phyloP scores from a whole-genome alignment of 768 basidiomycete species.

The Gloeopeniophorella convolvens region DNA sequence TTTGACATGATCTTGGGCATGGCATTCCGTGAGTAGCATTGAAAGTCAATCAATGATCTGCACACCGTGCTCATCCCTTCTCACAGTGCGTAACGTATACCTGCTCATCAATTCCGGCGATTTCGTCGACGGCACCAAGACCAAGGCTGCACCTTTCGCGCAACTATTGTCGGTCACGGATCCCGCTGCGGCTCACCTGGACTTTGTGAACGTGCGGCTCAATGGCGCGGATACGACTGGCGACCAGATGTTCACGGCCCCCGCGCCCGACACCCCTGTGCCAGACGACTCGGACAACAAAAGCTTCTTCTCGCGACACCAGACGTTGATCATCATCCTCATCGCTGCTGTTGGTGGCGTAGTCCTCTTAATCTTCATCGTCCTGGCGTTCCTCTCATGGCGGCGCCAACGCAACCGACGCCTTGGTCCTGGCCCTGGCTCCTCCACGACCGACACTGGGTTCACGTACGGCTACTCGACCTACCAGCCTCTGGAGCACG shows the following conservation, averaged over 20 bases:
- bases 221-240: conserved; percentile 18
- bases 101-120: conserved; percentile 59
- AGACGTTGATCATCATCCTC: background rate
- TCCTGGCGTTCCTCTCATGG: background rate
- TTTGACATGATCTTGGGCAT: conserved; percentile 70
- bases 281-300: background rate
- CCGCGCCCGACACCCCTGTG: background rate
- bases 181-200: conserved; percentile 33
- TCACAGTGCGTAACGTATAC: conserved; percentile 59
- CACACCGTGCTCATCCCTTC: background rate
- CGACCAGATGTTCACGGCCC: background rate
- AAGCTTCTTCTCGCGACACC: background rate
- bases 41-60: background rate
- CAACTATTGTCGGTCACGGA: conserved; percentile 57
- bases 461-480: background rate
- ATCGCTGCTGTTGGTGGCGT: background rate
- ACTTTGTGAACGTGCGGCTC: conserved; percentile 30
- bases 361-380: background rate
- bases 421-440: background rate
- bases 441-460: background rate
- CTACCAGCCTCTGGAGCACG: conserved; percentile 8
- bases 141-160: conserved; percentile 45
- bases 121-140: conserved; percentile 39
- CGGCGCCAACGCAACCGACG: background rate
- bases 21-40: conserved; percentile 50